These are phyloP conservation scores for Globisporangium lucens DNA, from an alignment of 352 stramenopile genomes.

Conservation along the genomic window DNA sequence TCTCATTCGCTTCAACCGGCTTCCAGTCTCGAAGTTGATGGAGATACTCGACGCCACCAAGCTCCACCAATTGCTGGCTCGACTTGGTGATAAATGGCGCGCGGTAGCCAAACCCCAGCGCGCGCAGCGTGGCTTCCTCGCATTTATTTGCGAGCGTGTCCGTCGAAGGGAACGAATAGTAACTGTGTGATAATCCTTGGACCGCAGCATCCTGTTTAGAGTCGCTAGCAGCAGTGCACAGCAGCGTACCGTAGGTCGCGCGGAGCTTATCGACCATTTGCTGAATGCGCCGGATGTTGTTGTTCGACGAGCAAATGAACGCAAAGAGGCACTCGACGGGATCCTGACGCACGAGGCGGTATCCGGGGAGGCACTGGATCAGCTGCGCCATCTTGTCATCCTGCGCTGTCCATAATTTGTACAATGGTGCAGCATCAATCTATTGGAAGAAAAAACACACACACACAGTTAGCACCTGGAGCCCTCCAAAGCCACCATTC, in stretches of 20 bases:
- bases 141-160: slow-evolving; percentile 60
- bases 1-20: neutral
- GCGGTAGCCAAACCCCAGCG: slow-evolving; percentile 88
- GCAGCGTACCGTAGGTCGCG: slow-evolving; percentile 76
- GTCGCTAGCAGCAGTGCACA: slow-evolving; percentile 36
- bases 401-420: slow-evolving; percentile 73
- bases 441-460: slow-evolving; percentile 1
- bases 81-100: slow-evolving; percentile 88
- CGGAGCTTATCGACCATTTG: slow-evolving; percentile 92
- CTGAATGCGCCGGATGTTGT: slow-evolving; percentile 97
- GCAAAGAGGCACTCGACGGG: slow-evolving; percentile 95
- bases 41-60: slow-evolving; percentile 67
- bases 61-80: slow-evolving; percentile 56
- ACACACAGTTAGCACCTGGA: neutral
- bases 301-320: slow-evolving; percentile 98
- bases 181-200: slow-evolving; percentile 12
- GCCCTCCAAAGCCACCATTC: neutral
- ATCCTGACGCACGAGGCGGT: slow-evolving; percentile 93
- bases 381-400: slow-evolving; percentile 67
- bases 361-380: slow-evolving; percentile 75
- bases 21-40: slow-evolving; percentile 38
- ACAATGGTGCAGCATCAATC: slow-evolving; percentile 43
- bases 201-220: neutral
- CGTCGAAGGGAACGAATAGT: slow-evolving; percentile 92
- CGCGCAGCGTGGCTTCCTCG: slow-evolving; percentile 82